Evolutionary conservation across 192 early-diverging fungal species (phyloP), one percentile per base, ranked within the genome.

Genomic region (Glomus cerebriforme): DNA sequence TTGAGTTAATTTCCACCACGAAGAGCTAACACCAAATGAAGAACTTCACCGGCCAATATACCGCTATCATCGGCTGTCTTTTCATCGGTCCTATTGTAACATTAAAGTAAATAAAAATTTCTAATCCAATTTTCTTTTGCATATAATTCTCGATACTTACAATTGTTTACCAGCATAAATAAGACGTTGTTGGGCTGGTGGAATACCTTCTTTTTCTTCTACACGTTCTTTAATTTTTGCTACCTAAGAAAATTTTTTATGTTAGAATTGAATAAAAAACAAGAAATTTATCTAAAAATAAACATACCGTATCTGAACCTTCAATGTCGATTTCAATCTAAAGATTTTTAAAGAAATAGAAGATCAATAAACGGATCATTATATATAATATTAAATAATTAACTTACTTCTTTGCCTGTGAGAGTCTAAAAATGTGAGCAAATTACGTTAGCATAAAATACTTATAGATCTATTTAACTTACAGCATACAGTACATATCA

Each of bases 201-300:
- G 97, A 75, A 99, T 99, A 72, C 97, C 98, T 82, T 98, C 96
- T 86, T 97, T 97, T 84, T 96, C 96, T 79, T 98, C 95, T 59
- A 99, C 91, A 75, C 90, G 86, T 78, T 98, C 92, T 85, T 98
- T 98, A 86, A 99, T 93, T 54, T 93, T 86, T 47, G 91, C 85
- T 83, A 96, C 91, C 89, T 93, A 68, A 17, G 47, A 43, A 39
- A 43, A 12, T 12, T 12, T 43, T 35, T 35, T 43, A n/a, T n/a
- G n/a, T 43, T 43, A 12, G 10, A 43, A 8, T 43, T 43, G 39
- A 43, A 43, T 43, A 43, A 43, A 43, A 43, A 12, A 43, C 39
- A 43, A 43, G 7, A 39, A 12, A 43, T 43, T 43, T 43, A 26
- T 6, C 7, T 24, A 17, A 37, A 17, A 32, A n/a, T 0, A 47